Evolutionary conservation across 495 filamentous ascomycete genomes (phyloP), one percentile per base, ranked within the genome.

Genomic region (Penicillium roqueforti): DNA sequence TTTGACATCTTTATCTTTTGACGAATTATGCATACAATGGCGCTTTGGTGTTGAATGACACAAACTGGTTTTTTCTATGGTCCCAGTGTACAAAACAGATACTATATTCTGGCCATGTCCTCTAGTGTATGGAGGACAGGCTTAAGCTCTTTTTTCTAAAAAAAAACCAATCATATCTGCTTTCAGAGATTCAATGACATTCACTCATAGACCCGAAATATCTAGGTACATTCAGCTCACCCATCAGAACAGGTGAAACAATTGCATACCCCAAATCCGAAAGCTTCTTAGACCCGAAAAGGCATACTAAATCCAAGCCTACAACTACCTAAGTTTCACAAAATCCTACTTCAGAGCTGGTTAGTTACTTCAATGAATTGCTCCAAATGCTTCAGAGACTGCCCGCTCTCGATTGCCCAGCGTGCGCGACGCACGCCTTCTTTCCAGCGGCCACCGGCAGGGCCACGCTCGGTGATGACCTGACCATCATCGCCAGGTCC

Each of bases 391-490:
- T 75, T 81, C 74, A 89, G 84, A 39, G 91, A 90, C 61, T 83
- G 78, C 36, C 91, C 91, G 66, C 87, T 95, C 69, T 82, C 80
- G 16, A 96, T 81, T 0, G 88, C 86, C 86, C 88, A 92, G 65
- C 83, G 79, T 10, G 92, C 95, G 56, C 87, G 78, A 55, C 92
- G 76, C 13, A 96, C 82, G 38, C 92, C 95, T 62, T 93, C 90
- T 73, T 90, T 97, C 95, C 93, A 97, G 55, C 92, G 79, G 13
- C 85, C 83, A 23, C 89, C 89, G 10, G 87, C 91, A 5, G 91
- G 91, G 2, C 91, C 91, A 28, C 83, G 76, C 66, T 95, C 89
- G 28, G 66, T 81, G 54, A 95, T 80, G 23, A 95, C 90, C 54
- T 83, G 69, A 1, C 84, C 86, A 63, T 85, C 83, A 59, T 86